A percentile compares a stretch with the other conserved stretches of the same genome.
phyloP scores from a whole-genome alignment of 306 rosid species.

The Morella rubra region DNA sequence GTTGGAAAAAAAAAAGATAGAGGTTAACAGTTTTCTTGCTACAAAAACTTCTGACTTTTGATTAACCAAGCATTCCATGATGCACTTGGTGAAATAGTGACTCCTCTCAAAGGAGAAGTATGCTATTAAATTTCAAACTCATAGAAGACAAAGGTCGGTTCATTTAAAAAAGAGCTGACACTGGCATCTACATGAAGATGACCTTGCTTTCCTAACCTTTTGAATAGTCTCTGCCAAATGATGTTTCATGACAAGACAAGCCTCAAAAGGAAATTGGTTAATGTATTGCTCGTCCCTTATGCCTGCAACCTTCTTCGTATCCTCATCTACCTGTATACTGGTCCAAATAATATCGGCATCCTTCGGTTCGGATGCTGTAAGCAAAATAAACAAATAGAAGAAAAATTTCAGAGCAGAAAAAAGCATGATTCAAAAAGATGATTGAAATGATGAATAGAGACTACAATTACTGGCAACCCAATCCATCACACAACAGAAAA shows the following conservation, averaged over 20 bases:
- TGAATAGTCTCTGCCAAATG: constrained; percentile 89
- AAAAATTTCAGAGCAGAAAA: constrained; percentile 28
- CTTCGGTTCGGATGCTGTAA: constrained; percentile 73
- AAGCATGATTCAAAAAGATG: not conserved
- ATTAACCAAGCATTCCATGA: constrained; percentile 7
- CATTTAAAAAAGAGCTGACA: constrained; percentile 14
- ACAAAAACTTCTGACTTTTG: not conserved
- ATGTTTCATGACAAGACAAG: constrained; percentile 97
- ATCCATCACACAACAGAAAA: not conserved
- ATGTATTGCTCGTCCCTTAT: constrained; percentile 75
- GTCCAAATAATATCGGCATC: constrained; percentile 95
- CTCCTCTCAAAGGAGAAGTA: constrained; percentile 8
- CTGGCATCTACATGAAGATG: constrained; percentile 12
- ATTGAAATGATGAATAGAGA: constrained; percentile 7
- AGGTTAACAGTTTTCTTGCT: constrained; percentile 4
- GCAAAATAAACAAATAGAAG: constrained; percentile 22
- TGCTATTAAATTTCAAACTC: constrained; percentile 12
- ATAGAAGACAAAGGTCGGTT: constrained; percentile 8
- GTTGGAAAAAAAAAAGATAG: constrained; percentile 10
- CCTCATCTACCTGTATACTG: constrained; percentile 80
- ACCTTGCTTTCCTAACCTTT: constrained; percentile 57
- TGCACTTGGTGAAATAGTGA: not conserved
- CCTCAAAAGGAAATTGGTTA: constrained; percentile 93
- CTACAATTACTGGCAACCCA: not conserved
- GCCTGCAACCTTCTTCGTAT: constrained; percentile 70